phyloP scores from a whole-genome alignment of 129 eudicot species.

The Arctium minus region DNA sequence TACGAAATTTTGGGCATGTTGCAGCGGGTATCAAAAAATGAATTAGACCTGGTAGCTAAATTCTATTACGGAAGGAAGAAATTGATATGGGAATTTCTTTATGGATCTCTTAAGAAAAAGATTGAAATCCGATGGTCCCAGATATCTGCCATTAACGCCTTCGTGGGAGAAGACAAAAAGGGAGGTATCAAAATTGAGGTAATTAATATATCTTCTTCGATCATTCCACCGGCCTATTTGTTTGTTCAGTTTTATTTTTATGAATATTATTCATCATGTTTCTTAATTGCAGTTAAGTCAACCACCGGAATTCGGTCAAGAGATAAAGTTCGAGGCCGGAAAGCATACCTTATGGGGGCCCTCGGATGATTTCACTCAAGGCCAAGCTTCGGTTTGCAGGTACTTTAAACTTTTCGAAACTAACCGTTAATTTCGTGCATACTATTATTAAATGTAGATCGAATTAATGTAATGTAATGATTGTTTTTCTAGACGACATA shows the following conservation, averaged over 20 bases:
- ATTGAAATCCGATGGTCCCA: conserved; percentile 62
- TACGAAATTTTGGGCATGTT: background rate
- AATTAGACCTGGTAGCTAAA: conserved; percentile 52
- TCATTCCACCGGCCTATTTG: no score
- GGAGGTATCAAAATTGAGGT: conserved; percentile 54
- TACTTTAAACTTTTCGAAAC: background rate
- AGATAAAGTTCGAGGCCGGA: conserved; percentile 43
- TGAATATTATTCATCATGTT: background rate
- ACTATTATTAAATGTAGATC: background rate
- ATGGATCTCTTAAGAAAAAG: conserved; percentile 52
- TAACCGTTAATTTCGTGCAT: no score
- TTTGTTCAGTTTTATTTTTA: no score
- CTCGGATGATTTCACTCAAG: conserved; percentile 50
- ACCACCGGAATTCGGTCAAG: conserved; percentile 38
- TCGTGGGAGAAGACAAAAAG: background rate
- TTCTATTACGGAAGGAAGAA: conserved; percentile 50
- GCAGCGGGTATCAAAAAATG: conserved; percentile 34
- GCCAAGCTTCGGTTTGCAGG: conserved; percentile 52
- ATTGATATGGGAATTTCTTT: conserved; percentile 66
- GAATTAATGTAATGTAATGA: background rate
- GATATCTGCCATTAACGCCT: conserved; percentile 42
- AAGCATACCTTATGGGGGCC: conserved; percentile 63
- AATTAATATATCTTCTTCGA: no score
- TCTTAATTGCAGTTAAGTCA: conserved; percentile 36
- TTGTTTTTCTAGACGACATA: conserved; percentile 38